Percentiles rank a stretch among this genome's conserved stretches.
These are phyloP conservation scores for Diaporthe capsici DNA, from an alignment of 2,329 filamentous ascomycete species.

Conservation along the genomic window DNA sequence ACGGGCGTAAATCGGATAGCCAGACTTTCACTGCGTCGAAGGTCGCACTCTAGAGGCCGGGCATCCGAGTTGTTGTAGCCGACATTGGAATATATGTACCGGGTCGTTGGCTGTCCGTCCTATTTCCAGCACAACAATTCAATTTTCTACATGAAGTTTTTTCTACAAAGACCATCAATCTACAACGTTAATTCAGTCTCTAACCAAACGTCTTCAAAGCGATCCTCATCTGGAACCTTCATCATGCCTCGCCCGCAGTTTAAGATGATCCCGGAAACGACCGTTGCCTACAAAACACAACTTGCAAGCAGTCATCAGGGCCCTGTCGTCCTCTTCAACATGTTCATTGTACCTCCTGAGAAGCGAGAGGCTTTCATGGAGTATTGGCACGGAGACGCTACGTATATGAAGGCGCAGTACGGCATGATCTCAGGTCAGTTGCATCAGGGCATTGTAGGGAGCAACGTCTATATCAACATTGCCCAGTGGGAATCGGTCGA, in stretches of 20 bases:
- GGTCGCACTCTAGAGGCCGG: not conserved
- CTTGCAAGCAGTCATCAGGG: not conserved
- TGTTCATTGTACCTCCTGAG: not conserved
- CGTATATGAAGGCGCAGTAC: not conserved
- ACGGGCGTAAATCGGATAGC: not conserved
- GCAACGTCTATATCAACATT: not conserved
- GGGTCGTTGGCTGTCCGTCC: not conserved
- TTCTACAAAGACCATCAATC: not conserved
- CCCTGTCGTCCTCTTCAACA: not conserved
- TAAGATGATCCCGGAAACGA: not conserved
- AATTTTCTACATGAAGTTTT: not conserved
- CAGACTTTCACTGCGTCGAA: not conserved
- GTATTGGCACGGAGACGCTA: not conserved
- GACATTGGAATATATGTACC: not conserved
- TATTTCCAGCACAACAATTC: not conserved
- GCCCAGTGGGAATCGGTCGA: conserved; percentile 1
- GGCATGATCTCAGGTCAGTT: conserved; percentile 3
- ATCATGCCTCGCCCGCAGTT: not conserved
- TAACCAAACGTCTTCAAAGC: not conserved
- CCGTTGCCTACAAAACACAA: not conserved
- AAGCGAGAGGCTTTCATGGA: not conserved
- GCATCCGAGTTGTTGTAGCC: not conserved
- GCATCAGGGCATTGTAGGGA: not conserved
- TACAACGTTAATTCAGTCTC: not conserved
- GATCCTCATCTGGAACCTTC: not conserved